Evolutionary conservation across 108 stramenopile species (phyloP).

Genomic region (Chaetoceros tenuissimus): DNA sequence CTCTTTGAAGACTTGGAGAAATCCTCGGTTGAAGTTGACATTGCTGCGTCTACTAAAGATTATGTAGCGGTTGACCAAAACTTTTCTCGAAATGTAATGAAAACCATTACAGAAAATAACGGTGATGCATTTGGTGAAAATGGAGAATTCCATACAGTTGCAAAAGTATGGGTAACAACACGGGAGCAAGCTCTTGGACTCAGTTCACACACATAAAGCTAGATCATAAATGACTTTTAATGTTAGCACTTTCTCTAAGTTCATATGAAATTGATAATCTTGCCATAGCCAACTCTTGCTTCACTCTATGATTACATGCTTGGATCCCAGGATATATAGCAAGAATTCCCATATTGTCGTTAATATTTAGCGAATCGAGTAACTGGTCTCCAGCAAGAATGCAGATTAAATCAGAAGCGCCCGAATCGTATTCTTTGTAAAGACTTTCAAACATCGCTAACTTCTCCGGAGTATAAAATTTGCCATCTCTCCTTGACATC

Average conservation of each 20-base stretch:
- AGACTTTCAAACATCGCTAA: conserved; percentile 6
- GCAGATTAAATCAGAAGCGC: conserved; percentile 19
- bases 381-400: conserved; percentile 28
- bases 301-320: conserved; percentile 31
- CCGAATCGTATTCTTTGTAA: conserved; percentile 12
- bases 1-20: conserved; percentile 55
- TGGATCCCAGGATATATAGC: not conserved
- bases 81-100: conserved; percentile 33
- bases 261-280: conserved; percentile 38
- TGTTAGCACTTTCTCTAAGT: no score
- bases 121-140: conserved; percentile 78
- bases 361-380: conserved; percentile 1
- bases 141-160: conserved; percentile 83
- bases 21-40: conserved; percentile 37
- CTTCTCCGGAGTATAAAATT: conserved; percentile 25
- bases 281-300: conserved; percentile 14
- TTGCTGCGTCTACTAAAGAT: conserved; percentile 40
- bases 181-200: conserved; percentile 37
- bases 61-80: conserved; percentile 31
- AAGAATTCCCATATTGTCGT: not conserved
- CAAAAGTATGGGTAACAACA: conserved; percentile 59
- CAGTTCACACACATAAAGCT: no score
- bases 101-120: conserved; percentile 10
- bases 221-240: no score
- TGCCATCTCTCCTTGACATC: not conserved